Evolutionary conservation across 2,329 filamentous ascomycete species (phyloP).

Genomic region (Mariannaea sp.): DNA sequence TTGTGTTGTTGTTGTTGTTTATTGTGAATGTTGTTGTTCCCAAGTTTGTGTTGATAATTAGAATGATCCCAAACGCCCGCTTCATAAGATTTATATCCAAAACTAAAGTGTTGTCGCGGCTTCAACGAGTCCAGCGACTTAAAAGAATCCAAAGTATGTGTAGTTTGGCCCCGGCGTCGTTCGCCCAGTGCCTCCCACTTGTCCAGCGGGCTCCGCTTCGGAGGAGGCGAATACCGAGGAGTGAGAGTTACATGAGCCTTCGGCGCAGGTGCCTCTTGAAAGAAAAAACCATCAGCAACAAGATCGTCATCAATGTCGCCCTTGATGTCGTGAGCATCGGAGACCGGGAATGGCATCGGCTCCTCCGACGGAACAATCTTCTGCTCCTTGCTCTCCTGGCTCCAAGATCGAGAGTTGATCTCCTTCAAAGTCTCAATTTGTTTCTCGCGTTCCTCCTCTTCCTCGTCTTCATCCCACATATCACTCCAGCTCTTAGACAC

Average conservation of each 20-base stretch:
- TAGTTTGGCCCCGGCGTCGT: constrained; percentile 69
- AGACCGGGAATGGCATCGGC: constrained; percentile 21
- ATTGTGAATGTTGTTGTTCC: constrained; percentile 31
- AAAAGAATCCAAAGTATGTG: constrained; percentile 54
- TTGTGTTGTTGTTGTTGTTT: constrained; percentile 37
- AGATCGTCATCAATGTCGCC: constrained; percentile 66
- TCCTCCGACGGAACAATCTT: constrained; percentile 29
- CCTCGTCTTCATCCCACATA: constrained; percentile 91
- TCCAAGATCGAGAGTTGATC: constrained; percentile 78
- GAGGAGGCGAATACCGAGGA: constrained; percentile 66
- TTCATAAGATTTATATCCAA: constrained; percentile 55
- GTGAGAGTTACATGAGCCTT: constrained; percentile 45
- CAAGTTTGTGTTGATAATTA: constrained; percentile 42
- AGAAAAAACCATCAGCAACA: constrained; percentile 73
- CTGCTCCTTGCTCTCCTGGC: constrained; percentile 67
- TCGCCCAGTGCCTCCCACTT: constrained; percentile 92
- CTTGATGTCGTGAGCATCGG: constrained; percentile 43
- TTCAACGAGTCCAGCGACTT: constrained; percentile 57
- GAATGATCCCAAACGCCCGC: constrained; percentile 55
- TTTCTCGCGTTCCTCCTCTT: constrained; percentile 67
- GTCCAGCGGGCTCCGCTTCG: constrained; percentile 69
- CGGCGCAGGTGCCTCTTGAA: constrained; percentile 63
- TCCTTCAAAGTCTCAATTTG: constrained; percentile 60
- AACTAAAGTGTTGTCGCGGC: constrained; percentile 53
- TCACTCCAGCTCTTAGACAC: constrained; percentile 99